Conservation (phyloP, 495 filamentous ascomycete genomes). For the Cetradonia linearis region DNA sequence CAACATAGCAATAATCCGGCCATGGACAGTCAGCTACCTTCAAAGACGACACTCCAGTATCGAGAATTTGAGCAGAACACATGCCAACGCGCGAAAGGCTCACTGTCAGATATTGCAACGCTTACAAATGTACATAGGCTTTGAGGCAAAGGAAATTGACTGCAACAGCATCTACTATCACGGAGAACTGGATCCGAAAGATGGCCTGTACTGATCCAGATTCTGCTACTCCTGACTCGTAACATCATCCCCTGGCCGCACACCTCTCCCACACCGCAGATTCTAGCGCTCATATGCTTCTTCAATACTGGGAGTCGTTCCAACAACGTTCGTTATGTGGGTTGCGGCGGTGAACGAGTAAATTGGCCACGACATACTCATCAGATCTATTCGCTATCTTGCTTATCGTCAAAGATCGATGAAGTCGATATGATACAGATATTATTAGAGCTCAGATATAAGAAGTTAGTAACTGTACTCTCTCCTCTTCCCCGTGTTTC, state of each 20-base stretch:
- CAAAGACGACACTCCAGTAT: neutral
- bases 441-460: no score
- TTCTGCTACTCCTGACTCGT: neutral
- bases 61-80: neutral
- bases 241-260: neutral
- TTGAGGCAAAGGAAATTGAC: neutral
- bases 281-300: neutral
- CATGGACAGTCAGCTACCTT: neutral
- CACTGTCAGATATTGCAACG: neutral
- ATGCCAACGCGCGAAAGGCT: neutral
- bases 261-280: neutral
- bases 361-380: neutral
- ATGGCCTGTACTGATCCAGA: neutral
- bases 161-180: neutral
- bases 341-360: neutral
- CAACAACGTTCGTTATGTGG: neutral
- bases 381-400: neutral
- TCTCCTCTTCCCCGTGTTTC: neutral
- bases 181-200: neutral
- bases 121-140: neutral
- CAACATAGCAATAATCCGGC: neutral
- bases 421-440: no score
- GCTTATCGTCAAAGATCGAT: neutral
- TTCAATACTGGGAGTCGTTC: neutral
- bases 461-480: neutral